phyloP scores from a whole-genome alignment of 140 eudicot genomes.

The Erigeron philadelphicus region DNA sequence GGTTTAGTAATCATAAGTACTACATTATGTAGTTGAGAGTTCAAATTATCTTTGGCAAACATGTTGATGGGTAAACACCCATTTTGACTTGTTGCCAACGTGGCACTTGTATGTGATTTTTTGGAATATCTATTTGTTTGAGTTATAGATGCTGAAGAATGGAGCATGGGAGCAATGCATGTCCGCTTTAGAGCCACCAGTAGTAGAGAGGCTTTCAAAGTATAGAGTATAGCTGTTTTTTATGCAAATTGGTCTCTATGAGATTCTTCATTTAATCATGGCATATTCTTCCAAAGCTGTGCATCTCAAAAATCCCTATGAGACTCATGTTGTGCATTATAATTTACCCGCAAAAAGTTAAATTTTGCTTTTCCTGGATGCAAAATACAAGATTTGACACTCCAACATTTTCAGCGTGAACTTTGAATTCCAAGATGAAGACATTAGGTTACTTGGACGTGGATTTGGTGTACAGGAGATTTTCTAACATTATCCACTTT shows the following conservation, averaged over 20 bases:
- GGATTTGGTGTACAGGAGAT: slow-evolving; percentile 39
- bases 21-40: no score
- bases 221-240: slow-evolving; percentile 44
- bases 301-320: slow-evolving; percentile 10
- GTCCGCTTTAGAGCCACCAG: slow-evolving; percentile 78
- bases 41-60: no score
- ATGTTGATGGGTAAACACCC: no score
- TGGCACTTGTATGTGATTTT: no score
- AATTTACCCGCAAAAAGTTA: slow-evolving; percentile 17
- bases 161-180: slow-evolving; percentile 98
- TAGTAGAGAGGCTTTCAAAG: slow-evolving; percentile 60
- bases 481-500: slow-evolving; percentile 21
- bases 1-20: background rate
- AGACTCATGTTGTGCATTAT: slow-evolving; percentile 31
- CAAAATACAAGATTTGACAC: slow-evolving; percentile 23
- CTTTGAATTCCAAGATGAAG: slow-evolving; percentile 18
- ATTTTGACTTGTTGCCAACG: no score
- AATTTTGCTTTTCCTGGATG: slow-evolving; percentile 22
- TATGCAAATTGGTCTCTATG: slow-evolving; percentile 14
- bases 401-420: slow-evolving; percentile 11
- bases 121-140: background rate
- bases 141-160: slow-evolving; percentile 65
- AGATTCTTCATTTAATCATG: slow-evolving; percentile 22
- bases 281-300: slow-evolving; percentile 24
- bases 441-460: slow-evolving; percentile 23